Conservation (phyloP, 345 rosid species). For the Murraya koenigii region DNA sequence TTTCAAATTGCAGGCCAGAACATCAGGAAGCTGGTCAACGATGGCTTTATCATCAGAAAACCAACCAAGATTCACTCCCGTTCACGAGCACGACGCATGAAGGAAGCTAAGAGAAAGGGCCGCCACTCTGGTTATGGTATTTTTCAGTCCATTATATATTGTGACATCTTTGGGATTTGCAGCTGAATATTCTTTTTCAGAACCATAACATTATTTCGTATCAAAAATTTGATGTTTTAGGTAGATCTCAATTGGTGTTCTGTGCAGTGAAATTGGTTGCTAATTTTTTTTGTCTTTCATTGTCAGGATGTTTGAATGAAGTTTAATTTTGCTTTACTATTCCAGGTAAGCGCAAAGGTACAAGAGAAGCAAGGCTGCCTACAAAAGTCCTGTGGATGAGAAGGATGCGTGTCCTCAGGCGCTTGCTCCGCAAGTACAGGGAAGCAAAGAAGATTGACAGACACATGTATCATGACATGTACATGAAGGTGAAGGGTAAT, state of each 20-base stretch:
- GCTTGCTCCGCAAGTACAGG: slow-evolving; percentile 79
- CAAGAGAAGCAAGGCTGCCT: slow-evolving; percentile 95
- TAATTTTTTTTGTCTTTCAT: too few species aligned
- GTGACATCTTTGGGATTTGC: neutral
- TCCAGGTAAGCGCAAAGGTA: slow-evolving; percentile 94
- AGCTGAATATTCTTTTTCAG: neutral
- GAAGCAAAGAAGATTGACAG: slow-evolving; percentile 94
- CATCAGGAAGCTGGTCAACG: slow-evolving; percentile 94
- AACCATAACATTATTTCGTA: neutral
- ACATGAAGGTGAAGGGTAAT: slow-evolving; percentile 97
- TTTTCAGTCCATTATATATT: neutral
- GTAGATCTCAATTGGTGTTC: neutral
- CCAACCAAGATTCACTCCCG: slow-evolving; percentile 98
- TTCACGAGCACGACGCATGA: slow-evolving; percentile 81
- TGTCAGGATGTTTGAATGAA: neutral
- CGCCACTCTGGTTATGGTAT: slow-evolving; percentile 97
- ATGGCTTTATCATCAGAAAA: slow-evolving; percentile 94
- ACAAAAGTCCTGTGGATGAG: slow-evolving; percentile 96
- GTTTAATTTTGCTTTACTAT: neutral
- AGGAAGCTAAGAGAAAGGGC: slow-evolving; percentile 89
- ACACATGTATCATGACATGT: slow-evolving; percentile 99
- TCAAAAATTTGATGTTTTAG: neutral
- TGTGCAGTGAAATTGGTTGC: neutral
- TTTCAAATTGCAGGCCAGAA: slow-evolving; percentile 60
- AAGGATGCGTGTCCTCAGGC: slow-evolving; percentile 92